Evolutionary conservation across 1,139 yeast genomes (phyloP), one percentile per base, ranked within the genome.

Genomic region (Lodderomyces beijingensis): DNA sequence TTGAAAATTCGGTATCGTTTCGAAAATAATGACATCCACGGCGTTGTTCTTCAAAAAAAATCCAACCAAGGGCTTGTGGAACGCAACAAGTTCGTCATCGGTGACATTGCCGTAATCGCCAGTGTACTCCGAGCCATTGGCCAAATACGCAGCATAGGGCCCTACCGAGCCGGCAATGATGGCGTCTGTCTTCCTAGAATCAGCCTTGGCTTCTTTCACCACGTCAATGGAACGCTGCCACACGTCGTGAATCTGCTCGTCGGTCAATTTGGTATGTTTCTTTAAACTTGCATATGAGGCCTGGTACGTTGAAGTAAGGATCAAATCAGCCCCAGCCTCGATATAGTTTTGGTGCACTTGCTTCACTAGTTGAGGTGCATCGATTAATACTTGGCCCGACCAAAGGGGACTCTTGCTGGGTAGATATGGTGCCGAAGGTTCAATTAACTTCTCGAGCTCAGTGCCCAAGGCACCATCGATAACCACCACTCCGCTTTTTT

Each of bases 41-140:
- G 57, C 45, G 2, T 53, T 49, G 12, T 62, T 54, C 2, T 42
- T 31, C 10, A 59, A 41, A 27, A 75, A 57, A 21, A 60, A 65
- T 10, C 57, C 43, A 10, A 76, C 55, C 41, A 81, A 56, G 6
- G 70, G 71, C 11, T 44, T 32, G 48, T 82, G 87, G 50, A 74
- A 79, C 3, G 52, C 49, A 4, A 43, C 46, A 34, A 80, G 48
- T 7, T 55, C 55, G 2, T 48, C 50, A 16, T 47, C 46, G 1
- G 55, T 38, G 1, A 55, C 50, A 5, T 49, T 57, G 11, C 54
- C 58, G 46, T 82, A 82, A 22, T 70, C 60, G 0, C 89, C 89
- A 2, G 79, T 76, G 47, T 78, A 82, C 46, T 82, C 91, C 1
- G 79, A 65, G 1, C 88, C 88, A 42, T 77, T 68, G 16, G 79